phyloP scores from a whole-genome alignment of 495 filamentous ascomycete species.

The Neurospora sp. region DNA sequence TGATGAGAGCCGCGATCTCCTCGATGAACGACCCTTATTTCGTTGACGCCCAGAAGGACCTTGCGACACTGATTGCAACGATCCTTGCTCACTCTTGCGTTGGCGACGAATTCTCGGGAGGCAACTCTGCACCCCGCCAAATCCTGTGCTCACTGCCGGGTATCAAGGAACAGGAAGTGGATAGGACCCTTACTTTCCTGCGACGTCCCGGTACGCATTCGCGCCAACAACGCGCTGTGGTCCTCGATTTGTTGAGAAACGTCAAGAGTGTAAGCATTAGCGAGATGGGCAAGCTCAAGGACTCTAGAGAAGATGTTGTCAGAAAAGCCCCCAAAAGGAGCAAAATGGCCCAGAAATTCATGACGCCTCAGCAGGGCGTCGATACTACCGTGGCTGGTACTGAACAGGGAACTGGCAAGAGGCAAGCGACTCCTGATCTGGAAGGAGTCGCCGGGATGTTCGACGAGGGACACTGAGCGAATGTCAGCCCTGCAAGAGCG shows the following conservation, averaged over 20 bases:
- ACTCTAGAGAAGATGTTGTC: slow-evolving; percentile 16
- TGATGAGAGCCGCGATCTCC: slow-evolving; percentile 71
- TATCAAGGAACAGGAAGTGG: slow-evolving; percentile 46
- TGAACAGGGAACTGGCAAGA: slow-evolving; percentile 4
- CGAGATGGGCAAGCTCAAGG: slow-evolving; percentile 77
- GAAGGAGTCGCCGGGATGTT: slow-evolving; percentile 37
- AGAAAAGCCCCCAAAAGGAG: slow-evolving; percentile 20
- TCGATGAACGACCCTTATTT: slow-evolving; percentile 93
- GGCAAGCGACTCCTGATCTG: slow-evolving; percentile 25
- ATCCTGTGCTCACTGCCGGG: slow-evolving; percentile 44
- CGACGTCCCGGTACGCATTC: slow-evolving; percentile 38
- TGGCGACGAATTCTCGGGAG: slow-evolving; percentile 20
- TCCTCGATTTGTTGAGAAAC: slow-evolving; percentile 79
- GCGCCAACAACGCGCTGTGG: slow-evolving; percentile 67
- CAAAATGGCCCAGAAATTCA: slow-evolving; percentile 49
- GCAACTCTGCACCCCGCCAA: slow-evolving; percentile 49
- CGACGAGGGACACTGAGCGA: slow-evolving; percentile 15
- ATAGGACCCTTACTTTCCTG: slow-evolving; percentile 49
- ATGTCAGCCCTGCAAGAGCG: background rate
- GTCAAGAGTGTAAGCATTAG: slow-evolving; percentile 83
- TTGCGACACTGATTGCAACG: slow-evolving; percentile 76
- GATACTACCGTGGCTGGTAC: background rate
- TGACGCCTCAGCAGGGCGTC: slow-evolving; percentile 23
- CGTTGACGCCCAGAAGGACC: slow-evolving; percentile 89
- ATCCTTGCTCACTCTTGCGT: slow-evolving; percentile 61